Evolutionary conservation across 768 basidiomycete genomes (phyloP), one percentile per base, ranked within the genome.

Genomic region (Macrolepiota dolichaula): DNA sequence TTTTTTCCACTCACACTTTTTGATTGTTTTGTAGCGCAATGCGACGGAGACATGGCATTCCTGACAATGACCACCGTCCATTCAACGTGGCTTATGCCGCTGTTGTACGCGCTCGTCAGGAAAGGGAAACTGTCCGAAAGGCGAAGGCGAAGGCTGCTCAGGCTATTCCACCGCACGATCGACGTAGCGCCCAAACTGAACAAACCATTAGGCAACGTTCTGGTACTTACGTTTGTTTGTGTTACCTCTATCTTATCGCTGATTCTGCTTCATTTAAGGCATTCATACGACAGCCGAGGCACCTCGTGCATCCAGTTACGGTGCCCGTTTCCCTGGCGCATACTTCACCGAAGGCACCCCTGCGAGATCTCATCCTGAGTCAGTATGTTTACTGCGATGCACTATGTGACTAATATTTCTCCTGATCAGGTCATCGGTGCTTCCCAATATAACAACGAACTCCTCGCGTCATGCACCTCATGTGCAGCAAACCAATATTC

Each of bases 1-100:
- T n/a, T 12, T 42, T 13, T 37, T 29, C 36, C 46, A 27, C 51
- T 63, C 52, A 62, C 22, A 29, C 24, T 58, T 57, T 58, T 37
- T 24, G 57, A 19, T 24, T 29, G 37, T 51, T 57, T 10, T 64
- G 60, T 64, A 92, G 89, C 67, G 79, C 85, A 64, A 85, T 86
- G 79, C 85, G 92, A 62, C 78, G 92, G 65, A 79, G 83, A 74
- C 85, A 92, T 69, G 92, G 92, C 50, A 94, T 94, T 62, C 92
- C 92, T 17, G 92, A 94, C 77, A 80, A 79, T 60, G 92, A 94
- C 77, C 80, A 85, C 64, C 81, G 92, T 35, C 90, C 92, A 12
- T 94, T 94, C 79, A 89, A 89, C 71, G 89, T 93, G 64, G 92
- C 92, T n/a, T 91, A 90, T 73, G 83, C 90, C 65, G 89, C 88